Base-by-base conservation (phyloP, 2,329 filamentous ascomycete species). In the Stenocarpella maydis region DNA sequence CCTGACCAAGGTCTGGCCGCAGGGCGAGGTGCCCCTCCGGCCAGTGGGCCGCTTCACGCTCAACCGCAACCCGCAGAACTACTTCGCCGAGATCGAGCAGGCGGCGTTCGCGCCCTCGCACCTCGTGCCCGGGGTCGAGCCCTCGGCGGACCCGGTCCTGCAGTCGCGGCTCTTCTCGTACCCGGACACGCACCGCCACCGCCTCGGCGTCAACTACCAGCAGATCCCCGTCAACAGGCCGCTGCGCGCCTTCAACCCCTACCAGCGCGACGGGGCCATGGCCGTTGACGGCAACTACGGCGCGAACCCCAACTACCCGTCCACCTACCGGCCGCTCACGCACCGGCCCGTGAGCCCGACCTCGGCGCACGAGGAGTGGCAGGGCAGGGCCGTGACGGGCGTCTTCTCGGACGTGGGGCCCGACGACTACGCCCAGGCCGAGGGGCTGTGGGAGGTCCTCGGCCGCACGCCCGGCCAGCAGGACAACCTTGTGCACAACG, bases 191-290 rank as follows among this genome's bases (percentile, higher is more conserved):
- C 88, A 90, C 71, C 85, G 88, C 45, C 86, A 91, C 78, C 87
- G 89, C 53, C 80, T 91, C 3, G 88, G 89, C 41, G 82, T 83
- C 63, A 91, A 91, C 80, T 90, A 89, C 78, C 85, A 89, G 73
- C 87, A 90, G 75, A 86, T 91, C 66, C 88, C 88, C 26, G 86
- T 88, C 74, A 91, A 90, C 79, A 82, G 82, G 65, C 85, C 87
- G 0, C 82, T 82, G 78, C 82, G 75, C 80, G 82, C 82, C 80
- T 84, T 87, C 84, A 84, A 91, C 74, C 91, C 91, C 72, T 92
- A 89, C 83, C 91, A 93, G 78, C 88, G 92, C 71, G 91, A 94
- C 75, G 92, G 92, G 19, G 76, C 78, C 70, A 94, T 93, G 90
- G 87, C 89, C 69, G 83, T 88, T 76, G 91, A 93, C 80, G 82